phyloP scores from a whole-genome alignment of 495 filamentous ascomycete species.

The Darksidea phi region DNA sequence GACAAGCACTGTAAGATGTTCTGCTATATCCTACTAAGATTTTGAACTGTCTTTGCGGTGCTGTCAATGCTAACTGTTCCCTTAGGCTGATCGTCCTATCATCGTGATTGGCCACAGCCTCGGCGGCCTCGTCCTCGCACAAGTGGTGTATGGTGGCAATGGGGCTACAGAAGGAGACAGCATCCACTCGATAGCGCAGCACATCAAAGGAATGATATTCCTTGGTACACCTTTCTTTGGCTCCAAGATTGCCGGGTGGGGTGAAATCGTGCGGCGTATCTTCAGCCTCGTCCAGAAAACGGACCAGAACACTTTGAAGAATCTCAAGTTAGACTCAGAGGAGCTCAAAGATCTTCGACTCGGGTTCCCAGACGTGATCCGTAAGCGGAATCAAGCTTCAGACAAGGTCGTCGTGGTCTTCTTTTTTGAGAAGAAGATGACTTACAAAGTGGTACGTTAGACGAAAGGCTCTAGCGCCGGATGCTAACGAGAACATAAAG shows the following conservation, averaged over 20 bases:
- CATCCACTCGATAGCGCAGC: neutral
- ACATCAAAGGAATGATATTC: conserved; percentile 12
- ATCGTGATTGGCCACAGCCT: conserved; percentile 7
- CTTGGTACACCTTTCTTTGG: conserved; percentile 9
- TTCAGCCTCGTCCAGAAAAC: neutral
- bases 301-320: conserved; percentile 9
- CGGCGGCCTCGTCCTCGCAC: conserved; percentile 6
- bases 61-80: too few relatives aligned
- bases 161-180: neutral
- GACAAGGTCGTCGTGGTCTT: conserved; percentile 1
- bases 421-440: conserved; percentile 6
- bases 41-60: too few relatives aligned
- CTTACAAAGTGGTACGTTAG: conserved; percentile 1
- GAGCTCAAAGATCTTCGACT: neutral
- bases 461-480: too few relatives aligned
- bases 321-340: conserved; percentile 4
- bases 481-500: neutral
- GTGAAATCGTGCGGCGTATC: conserved; percentile 4
- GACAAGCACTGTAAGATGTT: conserved; percentile 5
- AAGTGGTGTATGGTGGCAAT: conserved; percentile 2
- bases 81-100: conserved; percentile 8
- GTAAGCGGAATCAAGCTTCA: conserved; percentile 6
- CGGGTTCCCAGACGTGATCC: conserved; percentile 2
- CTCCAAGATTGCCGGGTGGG: conserved; percentile 2
- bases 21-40: neutral